phyloP scores from a whole-genome alignment of 495 filamentous ascomycete genomes.

The Penicillium coffeae region DNA sequence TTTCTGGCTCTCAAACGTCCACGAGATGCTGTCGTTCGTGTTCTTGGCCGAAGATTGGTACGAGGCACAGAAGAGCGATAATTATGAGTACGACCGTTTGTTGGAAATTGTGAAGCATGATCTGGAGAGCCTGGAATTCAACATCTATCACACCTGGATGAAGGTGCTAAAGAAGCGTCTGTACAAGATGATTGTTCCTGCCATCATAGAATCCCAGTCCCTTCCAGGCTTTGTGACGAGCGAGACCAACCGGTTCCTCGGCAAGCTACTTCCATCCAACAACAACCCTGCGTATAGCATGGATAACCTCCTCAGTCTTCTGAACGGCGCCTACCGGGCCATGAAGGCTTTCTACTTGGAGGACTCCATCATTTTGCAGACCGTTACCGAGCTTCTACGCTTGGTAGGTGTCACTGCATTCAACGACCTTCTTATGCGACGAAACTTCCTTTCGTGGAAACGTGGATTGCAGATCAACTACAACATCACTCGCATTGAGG shows the following conservation, averaged over 20 bases:
- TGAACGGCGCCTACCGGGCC: slow-evolving; percentile 96
- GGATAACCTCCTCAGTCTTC: slow-evolving; percentile 93
- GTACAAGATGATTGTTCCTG: slow-evolving; percentile 98
- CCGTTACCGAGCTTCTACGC: slow-evolving; percentile 86
- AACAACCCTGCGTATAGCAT: slow-evolving; percentile 93
- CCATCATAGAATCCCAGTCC: slow-evolving; percentile 98
- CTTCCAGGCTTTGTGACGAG: slow-evolving; percentile 98
- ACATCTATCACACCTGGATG: slow-evolving; percentile 99
- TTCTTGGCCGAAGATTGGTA: slow-evolving; percentile 99
- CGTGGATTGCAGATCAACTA: slow-evolving; percentile 99
- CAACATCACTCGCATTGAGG: slow-evolving; percentile 98
- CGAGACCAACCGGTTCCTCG: slow-evolving; percentile 95
- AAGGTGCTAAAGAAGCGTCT: slow-evolving; percentile 99
- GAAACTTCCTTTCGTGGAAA: slow-evolving; percentile 99
- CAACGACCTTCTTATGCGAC: slow-evolving; percentile 95
- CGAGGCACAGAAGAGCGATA: slow-evolving; percentile 97
- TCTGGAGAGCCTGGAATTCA: slow-evolving; percentile 97
- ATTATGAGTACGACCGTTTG: slow-evolving; percentile 97
- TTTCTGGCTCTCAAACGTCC: slow-evolving; percentile 99
- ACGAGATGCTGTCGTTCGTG: slow-evolving; percentile 99
- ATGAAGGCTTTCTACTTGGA: slow-evolving; percentile 98
- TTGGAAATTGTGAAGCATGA: slow-evolving; percentile 99
- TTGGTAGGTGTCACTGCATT: slow-evolving; percentile 98
- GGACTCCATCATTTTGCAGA: slow-evolving; percentile 91
- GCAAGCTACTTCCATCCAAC: slow-evolving; percentile 87